Evolutionary conservation across 305 asterid species (phyloP), one percentile per base, ranked within the genome.

Genomic region (Plantago coronopus): DNA sequence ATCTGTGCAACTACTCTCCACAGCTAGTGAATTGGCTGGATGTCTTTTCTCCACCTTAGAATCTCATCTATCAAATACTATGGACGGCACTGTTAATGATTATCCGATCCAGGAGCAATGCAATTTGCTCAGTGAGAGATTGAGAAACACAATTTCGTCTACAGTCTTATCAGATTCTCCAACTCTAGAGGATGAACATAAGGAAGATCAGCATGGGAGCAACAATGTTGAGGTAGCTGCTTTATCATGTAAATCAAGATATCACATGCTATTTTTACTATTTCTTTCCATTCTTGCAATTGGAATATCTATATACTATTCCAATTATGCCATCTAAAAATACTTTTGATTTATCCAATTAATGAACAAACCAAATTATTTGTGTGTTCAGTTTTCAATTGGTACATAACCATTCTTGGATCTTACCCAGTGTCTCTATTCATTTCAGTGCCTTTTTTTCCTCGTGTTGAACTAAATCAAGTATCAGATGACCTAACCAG

Each of bases 191-290:
- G 77, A 69, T 47, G 79, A 73, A 20, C 48, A 49, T 49, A 57
- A 62, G 48, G 64, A 68, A 48, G 76, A 71, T 70, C 67, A 68
- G 50, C 57, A 34, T 51, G 15, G 20, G 76, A 47, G 74, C 81
- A 47, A 73, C 81, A 77, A 82, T 66, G 37, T 67, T 76, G 86
- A 88, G 96, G 98, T 91, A 88, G 94, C 90, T 83, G 86, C 83
- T 74, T 75, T 78, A 85, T 74, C 85, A 75, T 78, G 70, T 71
- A 72, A 71, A 62, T 67, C 94, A 72, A 79, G 80, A 69, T 75
- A 73, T 74, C 75, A 65, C 76, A 64, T 77, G 77, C 70, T 80
- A 67, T 65, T 78, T 74, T 69, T 88, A 61, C 71, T 82, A 71
- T 57, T 83, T 63, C 72, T 86, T 72, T 71, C 75, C 72, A 49